Conservation (phyloP, 2,329 filamentous ascomycete species). For the Xylariaceae sp. region DNA sequence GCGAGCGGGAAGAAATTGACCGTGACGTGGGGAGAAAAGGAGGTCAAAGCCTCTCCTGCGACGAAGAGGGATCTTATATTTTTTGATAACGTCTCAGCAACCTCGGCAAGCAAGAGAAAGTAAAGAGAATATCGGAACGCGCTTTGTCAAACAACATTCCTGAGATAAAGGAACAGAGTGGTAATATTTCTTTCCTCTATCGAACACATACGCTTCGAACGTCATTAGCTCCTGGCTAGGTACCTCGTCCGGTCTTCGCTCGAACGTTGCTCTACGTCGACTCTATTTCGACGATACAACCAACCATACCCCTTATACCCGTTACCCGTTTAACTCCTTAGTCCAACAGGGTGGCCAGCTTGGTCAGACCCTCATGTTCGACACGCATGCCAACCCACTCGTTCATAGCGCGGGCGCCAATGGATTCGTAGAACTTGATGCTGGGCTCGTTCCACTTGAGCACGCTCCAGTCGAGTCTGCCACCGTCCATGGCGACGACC, state of each 20-base stretch:
- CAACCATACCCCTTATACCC: neutral
- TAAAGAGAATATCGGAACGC: too few species aligned
- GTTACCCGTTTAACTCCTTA: conserved; percentile 11
- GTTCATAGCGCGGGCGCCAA: conserved; percentile 61
- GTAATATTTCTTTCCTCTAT: neutral
- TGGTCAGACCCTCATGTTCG: conserved; percentile 58
- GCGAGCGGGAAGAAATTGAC: conserved; percentile 26
- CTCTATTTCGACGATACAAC: neutral
- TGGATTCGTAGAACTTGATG: conserved; percentile 75
- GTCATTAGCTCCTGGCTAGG: neutral
- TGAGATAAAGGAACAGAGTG: neutral
- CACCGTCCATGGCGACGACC: conserved; percentile 65
- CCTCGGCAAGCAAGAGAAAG: neutral
- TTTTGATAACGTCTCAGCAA: conserved; percentile 43
- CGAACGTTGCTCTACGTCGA: neutral
- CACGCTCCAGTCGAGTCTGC: conserved; percentile 82
- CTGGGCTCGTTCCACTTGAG: conserved; percentile 90
- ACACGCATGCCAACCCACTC: conserved; percentile 75
- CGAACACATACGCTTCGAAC: neutral
- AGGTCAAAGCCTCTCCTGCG: conserved; percentile 29
- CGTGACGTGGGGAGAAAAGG: conserved; percentile 44
- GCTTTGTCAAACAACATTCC: neutral
- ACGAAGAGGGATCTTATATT: conserved; percentile 37
- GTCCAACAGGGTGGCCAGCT: conserved; percentile 48
- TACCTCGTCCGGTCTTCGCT: neutral